Conservation (phyloP, 257 asterid species). For the Scutellaria baicalensis region DNA sequence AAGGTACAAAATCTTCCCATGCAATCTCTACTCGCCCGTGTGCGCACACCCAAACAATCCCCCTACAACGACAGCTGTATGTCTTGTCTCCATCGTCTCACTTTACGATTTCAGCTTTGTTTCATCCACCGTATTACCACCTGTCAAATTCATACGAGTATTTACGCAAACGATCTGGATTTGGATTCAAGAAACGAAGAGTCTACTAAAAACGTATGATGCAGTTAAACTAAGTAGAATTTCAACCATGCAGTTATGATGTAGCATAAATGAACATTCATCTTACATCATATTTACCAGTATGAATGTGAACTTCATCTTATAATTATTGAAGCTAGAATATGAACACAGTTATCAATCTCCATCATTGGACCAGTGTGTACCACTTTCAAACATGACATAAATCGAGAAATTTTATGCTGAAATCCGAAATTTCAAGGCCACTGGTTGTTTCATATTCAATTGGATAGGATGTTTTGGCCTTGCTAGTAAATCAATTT, state of each 20-base stretch:
- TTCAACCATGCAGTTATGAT: too few relatives aligned
- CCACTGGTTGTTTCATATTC: slow-evolving; percentile 16
- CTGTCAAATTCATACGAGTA: not conserved
- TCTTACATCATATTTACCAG: not conserved
- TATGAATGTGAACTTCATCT: not conserved
- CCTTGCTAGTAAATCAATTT: not conserved
- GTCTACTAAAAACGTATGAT: too few relatives aligned
- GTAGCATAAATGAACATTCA: too few relatives aligned
- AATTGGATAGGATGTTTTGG: slow-evolving; percentile 15
- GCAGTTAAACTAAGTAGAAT: too few relatives aligned
- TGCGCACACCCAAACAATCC: slow-evolving; percentile 16
- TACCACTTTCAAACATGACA: slow-evolving; percentile 7
- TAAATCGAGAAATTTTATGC: not conserved
- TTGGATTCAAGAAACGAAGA: too few relatives aligned
- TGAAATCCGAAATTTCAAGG: slow-evolving; percentile 8
- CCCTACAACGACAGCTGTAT: slow-evolving; percentile 20
- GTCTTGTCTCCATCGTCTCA: slow-evolving; percentile 5
- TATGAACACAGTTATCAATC: not conserved
- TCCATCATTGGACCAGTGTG: slow-evolving; percentile 6
- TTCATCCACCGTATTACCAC: not conserved
- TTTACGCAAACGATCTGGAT: not conserved
- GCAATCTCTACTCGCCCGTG: slow-evolving; percentile 21
- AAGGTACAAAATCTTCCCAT: slow-evolving; percentile 6
- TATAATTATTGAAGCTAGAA: not conserved
- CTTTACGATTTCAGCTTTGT: not conserved